Conservation (phyloP, 2,329 filamentous ascomycete species). For the Aspergillus pseudonomiae region DNA sequence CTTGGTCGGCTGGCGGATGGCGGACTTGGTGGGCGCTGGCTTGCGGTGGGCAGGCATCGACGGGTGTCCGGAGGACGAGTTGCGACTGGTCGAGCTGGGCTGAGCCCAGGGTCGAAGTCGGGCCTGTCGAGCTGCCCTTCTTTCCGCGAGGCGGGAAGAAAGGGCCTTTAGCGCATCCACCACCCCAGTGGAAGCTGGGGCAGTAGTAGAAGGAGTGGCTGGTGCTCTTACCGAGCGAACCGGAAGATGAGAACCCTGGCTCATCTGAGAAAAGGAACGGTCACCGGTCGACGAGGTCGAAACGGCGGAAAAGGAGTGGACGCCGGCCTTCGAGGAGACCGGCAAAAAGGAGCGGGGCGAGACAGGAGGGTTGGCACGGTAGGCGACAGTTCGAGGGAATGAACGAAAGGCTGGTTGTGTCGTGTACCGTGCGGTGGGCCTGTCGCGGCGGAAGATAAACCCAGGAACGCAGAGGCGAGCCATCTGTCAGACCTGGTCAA, state of each 20-base stretch:
- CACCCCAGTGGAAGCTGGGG: constrained; percentile 5
- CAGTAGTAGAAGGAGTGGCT: constrained; percentile 9
- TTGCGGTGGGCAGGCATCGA: constrained; percentile 4
- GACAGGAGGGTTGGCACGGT: constrained; percentile 17
- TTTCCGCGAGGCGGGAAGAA: constrained; percentile 15
- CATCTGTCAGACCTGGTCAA: constrained; percentile 23
- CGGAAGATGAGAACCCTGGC: constrained; percentile 24
- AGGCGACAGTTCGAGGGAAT: constrained; percentile 14
- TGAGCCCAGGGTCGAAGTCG: constrained; percentile 16
- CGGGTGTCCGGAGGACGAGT: constrained; percentile 13
- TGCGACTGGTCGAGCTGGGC: constrained; percentile 10
- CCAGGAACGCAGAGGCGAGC: constrained; percentile 25
- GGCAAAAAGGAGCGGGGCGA: constrained; percentile 18
- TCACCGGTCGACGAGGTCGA: not conserved
- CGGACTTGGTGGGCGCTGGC: constrained; percentile 3
- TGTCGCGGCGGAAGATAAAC: constrained; percentile 7
- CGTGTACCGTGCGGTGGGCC: constrained; percentile 15
- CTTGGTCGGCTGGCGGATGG: constrained; percentile 1
- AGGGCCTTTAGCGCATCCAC: not conserved
- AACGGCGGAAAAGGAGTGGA: constrained; percentile 12
- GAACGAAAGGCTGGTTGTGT: constrained; percentile 15
- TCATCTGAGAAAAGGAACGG: constrained; percentile 17
- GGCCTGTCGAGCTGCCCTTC: constrained; percentile 19
- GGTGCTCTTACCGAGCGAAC: constrained; percentile 15
- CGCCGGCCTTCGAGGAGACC: constrained; percentile 8